Evolutionary conservation across 2,329 filamentous ascomycete species (phyloP).

Genomic region (Colletotrichum eleusines): DNA sequence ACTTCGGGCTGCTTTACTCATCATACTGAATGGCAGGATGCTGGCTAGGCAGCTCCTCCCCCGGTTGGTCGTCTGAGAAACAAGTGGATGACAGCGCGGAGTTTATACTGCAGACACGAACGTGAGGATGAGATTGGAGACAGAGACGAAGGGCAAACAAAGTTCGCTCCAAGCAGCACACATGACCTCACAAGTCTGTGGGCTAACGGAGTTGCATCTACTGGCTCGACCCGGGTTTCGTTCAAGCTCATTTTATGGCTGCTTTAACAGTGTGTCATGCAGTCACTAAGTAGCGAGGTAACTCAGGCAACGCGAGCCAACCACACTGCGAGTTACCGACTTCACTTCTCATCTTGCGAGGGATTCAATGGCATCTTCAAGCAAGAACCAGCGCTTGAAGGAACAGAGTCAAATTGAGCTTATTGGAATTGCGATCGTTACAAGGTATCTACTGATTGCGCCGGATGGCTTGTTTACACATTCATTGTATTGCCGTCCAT

Average conservation of each 20-base stretch:
- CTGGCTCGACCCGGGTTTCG: neutral
- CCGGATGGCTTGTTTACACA: too few relatives aligned
- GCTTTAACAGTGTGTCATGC: neutral
- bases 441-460: neutral
- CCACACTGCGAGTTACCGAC: neutral
- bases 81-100: too few relatives aligned
- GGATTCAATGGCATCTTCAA: neutral
- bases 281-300: neutral
- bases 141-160: neutral
- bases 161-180: neutral
- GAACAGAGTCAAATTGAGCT: neutral
- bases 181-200: neutral
- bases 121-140: neutral
- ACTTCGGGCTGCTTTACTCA: neutral
- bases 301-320: neutral
- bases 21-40: neutral
- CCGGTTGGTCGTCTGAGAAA: too few relatives aligned
- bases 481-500: too few relatives aligned
- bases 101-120: too few relatives aligned
- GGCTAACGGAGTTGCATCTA: neutral
- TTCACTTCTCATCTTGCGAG: neutral
- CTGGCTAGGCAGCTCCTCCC: neutral
- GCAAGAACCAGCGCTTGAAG: neutral
- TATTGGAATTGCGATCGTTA: neutral
- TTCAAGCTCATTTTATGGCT: neutral